These are phyloP conservation scores for Porpolomopsis calyptriformis DNA, from an alignment of 768 basidiomycete genomes.

Conservation along the genomic window DNA sequence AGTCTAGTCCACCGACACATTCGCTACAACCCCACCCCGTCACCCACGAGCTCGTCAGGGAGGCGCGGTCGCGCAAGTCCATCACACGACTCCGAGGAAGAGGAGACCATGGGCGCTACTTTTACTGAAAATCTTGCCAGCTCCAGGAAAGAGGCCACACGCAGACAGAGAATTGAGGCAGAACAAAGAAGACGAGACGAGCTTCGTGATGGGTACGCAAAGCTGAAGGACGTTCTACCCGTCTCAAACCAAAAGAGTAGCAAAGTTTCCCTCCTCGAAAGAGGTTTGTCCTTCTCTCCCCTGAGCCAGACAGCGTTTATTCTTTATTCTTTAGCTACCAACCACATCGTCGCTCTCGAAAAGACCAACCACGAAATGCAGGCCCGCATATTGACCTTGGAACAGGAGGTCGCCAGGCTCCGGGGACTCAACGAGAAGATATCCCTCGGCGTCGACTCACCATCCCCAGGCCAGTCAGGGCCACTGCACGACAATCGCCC, in stretches of 20 bases:
- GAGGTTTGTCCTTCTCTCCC: constrained; percentile 42
- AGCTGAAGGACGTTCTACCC: constrained; percentile 79
- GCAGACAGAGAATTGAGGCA: constrained; percentile 80
- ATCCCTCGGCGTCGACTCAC: constrained; percentile 50
- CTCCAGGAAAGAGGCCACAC: constrained; percentile 74
- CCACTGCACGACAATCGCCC: constrained; percentile 33
- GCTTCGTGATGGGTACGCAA: constrained; percentile 80
- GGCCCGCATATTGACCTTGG: constrained; percentile 52
- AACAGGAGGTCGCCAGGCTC: constrained; percentile 60
- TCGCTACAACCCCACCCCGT: constrained; percentile 76
- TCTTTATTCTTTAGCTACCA: constrained; percentile 45
- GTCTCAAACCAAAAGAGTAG: constrained; percentile 85
- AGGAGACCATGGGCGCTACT: constrained; percentile 54
- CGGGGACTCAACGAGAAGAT: constrained; percentile 78
- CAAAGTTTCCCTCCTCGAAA: constrained; percentile 80
- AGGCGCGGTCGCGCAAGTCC: constrained; percentile 61
- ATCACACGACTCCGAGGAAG: constrained; percentile 61
- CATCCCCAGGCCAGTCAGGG: constrained; percentile 34
- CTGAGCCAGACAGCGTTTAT: constrained; percentile 4
- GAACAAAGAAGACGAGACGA: constrained; percentile 84
- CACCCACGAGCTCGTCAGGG: constrained; percentile 64
- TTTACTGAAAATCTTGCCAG: constrained; percentile 64
- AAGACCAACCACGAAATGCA: constrained; percentile 63
- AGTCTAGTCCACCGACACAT: constrained; percentile 65
- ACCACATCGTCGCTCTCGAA: constrained; percentile 66